Percentiles rank a stretch among this genome's conserved stretches.
These are phyloP conservation scores for Austroboletus rostrupii DNA, from an alignment of 1,284 basidiomycete species.

Conservation along the genomic window DNA sequence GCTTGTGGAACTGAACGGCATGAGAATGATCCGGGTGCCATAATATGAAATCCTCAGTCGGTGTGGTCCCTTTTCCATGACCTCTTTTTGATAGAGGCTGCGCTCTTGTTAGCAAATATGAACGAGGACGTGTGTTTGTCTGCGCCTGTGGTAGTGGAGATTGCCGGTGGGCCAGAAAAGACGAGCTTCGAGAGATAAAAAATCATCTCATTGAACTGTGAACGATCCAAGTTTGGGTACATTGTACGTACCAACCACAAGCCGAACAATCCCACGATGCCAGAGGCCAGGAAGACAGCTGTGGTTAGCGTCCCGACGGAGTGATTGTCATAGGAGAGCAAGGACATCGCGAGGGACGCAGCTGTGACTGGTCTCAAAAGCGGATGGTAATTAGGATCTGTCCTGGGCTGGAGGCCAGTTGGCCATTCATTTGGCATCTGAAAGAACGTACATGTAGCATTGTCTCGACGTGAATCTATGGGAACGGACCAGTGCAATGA, in stretches of 20 bases:
- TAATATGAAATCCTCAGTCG: constrained; percentile 22
- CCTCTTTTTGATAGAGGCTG: constrained; percentile 70
- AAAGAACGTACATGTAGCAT: constrained; percentile 4
- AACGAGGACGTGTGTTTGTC: constrained; percentile 78
- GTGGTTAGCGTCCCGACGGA: constrained; percentile 55
- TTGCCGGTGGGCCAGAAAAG: constrained; percentile 52
- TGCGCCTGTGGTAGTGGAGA: constrained; percentile 71
- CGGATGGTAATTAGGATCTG: constrained; percentile 45
- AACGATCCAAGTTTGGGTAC: constrained; percentile 29
- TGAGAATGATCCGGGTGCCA: constrained; percentile 19
- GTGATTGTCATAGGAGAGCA: constrained; percentile 62
- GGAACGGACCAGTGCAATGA: constrained; percentile 52
- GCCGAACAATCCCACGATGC: constrained; percentile 59
- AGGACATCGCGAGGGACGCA: constrained; percentile 50
- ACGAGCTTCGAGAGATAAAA: constrained; percentile 43
- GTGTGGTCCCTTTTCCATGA: constrained; percentile 47
- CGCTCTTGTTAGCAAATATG: constrained; percentile 70
- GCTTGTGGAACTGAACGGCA: constrained; percentile 8
- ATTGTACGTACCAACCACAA: constrained; percentile 54
- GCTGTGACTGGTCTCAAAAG: constrained; percentile 55
- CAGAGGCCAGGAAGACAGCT: constrained; percentile 46
- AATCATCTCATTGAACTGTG: constrained; percentile 14
- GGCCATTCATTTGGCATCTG: constrained; percentile 44
- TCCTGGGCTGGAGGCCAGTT: constrained; percentile 23
- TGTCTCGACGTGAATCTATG: constrained; percentile 8